Evolutionary conservation across 768 basidiomycete species (phyloP), one percentile per base, ranked within the genome.

Genomic region (Phylloporus sp.): DNA sequence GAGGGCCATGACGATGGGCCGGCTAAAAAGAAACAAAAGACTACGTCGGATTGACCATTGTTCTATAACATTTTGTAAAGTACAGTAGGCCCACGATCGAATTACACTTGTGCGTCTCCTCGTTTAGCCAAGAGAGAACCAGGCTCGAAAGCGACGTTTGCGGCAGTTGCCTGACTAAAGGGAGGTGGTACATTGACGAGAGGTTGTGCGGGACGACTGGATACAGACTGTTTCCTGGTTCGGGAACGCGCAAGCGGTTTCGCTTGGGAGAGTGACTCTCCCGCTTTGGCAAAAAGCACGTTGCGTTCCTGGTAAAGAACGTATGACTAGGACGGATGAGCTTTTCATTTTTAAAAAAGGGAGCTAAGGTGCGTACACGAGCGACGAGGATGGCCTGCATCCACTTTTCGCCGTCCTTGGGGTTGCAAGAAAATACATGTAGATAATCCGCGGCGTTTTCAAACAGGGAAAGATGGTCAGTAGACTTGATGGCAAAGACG

Each of bases 381-480:
- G 90, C 90, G 44, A 93, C 69, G 15, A 91, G 75, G 35, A 93
- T 81, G 56, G 72, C 80, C 67, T 90, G 81, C 62, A 91, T 71
- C 91, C 91, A 94, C 28, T 71, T 69, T 52, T 77, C 74, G 31
- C 88, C 87, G 38, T 90, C 87, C 31, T 72, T 77, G 57, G 82
- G 79, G 34, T 81, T 77, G 53, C 87, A 87, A 23, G 83, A 83
- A 61, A 98, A 92, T 38, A 84, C 71, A 60, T 96, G 92, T 45
- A 91, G 63, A 67, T 94, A 97, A 58, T 98, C 93, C 24, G 82
- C 75, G 5, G 80, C 80, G 63, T 90, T 82, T 69, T 96, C 93
- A 58, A 97, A 97, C 58, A 86, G 76, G 1, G 86, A 80, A 21
- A 87, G 71, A 58, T 85, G 89, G 59, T 94, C 91, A 10, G 88